A percentile compares a stretch with the other conserved stretches of the same genome.
These are phyloP conservation scores for Debaryomyces prosopidis DNA, from an alignment of 805 yeast species.

Conservation along the genomic window DNA sequence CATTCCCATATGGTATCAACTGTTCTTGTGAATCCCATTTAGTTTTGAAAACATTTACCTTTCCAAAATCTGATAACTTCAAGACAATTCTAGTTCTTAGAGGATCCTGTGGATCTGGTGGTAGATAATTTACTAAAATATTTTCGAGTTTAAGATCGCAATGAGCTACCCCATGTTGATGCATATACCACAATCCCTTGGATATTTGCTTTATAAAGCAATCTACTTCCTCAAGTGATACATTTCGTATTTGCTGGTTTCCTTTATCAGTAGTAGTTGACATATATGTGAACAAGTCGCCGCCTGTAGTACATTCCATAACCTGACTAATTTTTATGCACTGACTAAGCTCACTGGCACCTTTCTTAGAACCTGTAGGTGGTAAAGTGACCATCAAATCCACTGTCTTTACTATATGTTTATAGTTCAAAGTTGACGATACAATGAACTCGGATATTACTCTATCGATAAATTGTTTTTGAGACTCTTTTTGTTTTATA, in stretches of 20 bases:
- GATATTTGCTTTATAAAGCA: constrained; percentile 87
- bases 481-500: constrained; percentile 20
- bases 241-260: constrained; percentile 10
- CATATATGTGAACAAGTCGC: constrained; percentile 35
- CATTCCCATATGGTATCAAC: constrained; percentile 53
- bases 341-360: constrained; percentile 1
- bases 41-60: constrained; percentile 85
- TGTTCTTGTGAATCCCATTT: constrained; percentile 65
- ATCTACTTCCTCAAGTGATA: constrained; percentile 65
- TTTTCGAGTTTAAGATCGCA: constrained; percentile 92
- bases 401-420: constrained; percentile 72
- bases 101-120: constrained; percentile 1
- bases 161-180: constrained; percentile 89
- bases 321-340: constrained; percentile 29
- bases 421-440: constrained; percentile 72
- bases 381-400: constrained; percentile 60
- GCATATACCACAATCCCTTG: constrained; percentile 82
- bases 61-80: constrained; percentile 74
- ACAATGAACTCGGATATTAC: constrained; percentile 90
- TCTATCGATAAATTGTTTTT: constrained; percentile 59
- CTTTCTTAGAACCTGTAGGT: constrained; percentile 2
- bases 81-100: constrained; percentile 16
- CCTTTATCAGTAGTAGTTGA: constrained; percentile 12
- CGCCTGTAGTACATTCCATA: constrained; percentile 40
- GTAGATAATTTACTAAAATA: constrained; percentile 46